These are phyloP conservation scores for Bonia amplexicaulis DNA, from an alignment of 176 grass and related monocot species.

Conservation along the genomic window DNA sequence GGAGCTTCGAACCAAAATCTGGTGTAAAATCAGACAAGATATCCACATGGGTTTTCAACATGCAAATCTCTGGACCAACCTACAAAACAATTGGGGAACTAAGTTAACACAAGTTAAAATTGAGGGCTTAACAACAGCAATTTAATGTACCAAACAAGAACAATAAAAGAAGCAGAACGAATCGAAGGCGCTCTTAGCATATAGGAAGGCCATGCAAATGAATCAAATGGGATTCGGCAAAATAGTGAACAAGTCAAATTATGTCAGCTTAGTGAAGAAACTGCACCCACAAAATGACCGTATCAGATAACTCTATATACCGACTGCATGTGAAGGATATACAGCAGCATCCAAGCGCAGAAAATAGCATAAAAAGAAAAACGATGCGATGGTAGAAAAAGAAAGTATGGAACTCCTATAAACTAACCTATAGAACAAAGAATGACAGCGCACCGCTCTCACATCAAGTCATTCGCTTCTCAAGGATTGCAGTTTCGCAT, in stretches of 20 bases:
- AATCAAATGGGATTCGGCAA: neutral
- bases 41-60: conserved; percentile 92
- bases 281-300: neutral
- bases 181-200: neutral
- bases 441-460: neutral
- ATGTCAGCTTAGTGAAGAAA: neutral
- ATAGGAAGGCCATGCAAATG: neutral
- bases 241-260: neutral
- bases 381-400: neutral
- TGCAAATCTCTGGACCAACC: conserved; percentile 83
- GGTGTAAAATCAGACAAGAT: conserved; percentile 85
- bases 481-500: neutral
- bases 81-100: conserved; percentile 15
- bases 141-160: neutral
- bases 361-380: neutral
- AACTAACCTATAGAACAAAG: neutral
- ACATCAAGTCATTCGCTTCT: neutral
- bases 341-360: neutral
- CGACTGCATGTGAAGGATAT: neutral
- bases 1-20: conserved; percentile 69
- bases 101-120: neutral
- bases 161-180: neutral
- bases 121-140: neutral
- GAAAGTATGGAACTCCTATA: neutral
- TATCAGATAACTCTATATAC: neutral